Percentiles rank a stretch among this genome's conserved stretches.
Evolutionary conservation across 1,139 yeast genomes (phyloP).

Genomic region (Pichia sp.): DNA sequence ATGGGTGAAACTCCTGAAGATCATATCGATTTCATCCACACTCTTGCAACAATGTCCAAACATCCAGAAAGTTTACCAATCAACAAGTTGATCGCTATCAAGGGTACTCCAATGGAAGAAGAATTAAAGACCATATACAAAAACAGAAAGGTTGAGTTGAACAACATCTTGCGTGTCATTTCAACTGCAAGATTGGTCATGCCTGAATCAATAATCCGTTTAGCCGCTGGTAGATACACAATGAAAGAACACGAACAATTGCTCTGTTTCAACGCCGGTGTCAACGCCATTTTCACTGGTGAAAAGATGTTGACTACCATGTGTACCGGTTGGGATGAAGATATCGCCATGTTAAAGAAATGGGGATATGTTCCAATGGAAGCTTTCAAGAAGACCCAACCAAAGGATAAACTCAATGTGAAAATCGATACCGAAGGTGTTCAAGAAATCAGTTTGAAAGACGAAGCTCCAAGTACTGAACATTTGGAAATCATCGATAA

Average conservation of each 20-base stretch:
- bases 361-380: conserved; percentile 78
- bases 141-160: conserved; percentile 50
- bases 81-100: conserved; percentile 72
- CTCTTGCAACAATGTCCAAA: conserved; percentile 61
- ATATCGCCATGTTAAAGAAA: conserved; percentile 58
- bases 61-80: conserved; percentile 87
- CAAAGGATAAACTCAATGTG: conserved; percentile 11
- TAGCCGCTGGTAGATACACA: conserved; percentile 81
- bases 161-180: conserved; percentile 62
- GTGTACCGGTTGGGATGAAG: conserved; percentile 88
- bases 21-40: conserved; percentile 65
- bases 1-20: conserved; percentile 74
- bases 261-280: conserved; percentile 74
- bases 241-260: conserved; percentile 79
- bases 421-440: conserved; percentile 2
- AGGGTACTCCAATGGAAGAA: conserved; percentile 73
- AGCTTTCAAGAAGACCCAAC: conserved; percentile 37
- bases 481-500: background rate
- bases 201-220: conserved; percentile 69
- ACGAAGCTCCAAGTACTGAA: background rate
- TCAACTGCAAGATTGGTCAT: conserved; percentile 75
- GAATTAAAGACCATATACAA: conserved; percentile 45
- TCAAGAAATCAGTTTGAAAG: background rate
- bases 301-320: conserved; percentile 79
- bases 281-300: conserved; percentile 80